Evolutionary conservation across 805 yeast genomes (phyloP).

Genomic region (Maudiozyma pseudohumilis): DNA sequence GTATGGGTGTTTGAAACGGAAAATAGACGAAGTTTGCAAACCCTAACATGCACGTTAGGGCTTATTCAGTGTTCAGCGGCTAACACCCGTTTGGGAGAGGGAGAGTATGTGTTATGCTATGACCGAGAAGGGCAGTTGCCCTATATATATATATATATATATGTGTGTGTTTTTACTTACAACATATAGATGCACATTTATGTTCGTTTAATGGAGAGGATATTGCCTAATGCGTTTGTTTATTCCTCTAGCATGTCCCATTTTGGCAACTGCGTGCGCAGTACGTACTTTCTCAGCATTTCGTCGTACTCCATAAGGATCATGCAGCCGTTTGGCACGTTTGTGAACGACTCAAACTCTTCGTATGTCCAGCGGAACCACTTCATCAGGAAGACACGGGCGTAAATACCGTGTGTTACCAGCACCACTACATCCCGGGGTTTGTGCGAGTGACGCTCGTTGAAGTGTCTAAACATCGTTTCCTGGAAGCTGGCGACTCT

Average conservation of each 20-base stretch:
- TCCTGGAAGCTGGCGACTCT: slow-evolving; percentile 86
- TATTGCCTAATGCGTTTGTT: background rate
- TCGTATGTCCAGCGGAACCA: slow-evolving; percentile 94
- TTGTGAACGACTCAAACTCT: slow-evolving; percentile 71
- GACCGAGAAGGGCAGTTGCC: too few species aligned
- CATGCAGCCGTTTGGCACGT: slow-evolving; percentile 78
- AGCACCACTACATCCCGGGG: slow-evolving; percentile 76
- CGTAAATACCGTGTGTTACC: slow-evolving; percentile 92
- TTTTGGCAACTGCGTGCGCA: slow-evolving; percentile 53
- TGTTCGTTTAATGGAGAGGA: background rate
- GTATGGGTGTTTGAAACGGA: too few species aligned
- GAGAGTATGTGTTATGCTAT: too few species aligned
- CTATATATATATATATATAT: background rate
- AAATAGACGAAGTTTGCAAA: too few species aligned
- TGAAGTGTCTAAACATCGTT: slow-evolving; percentile 73
- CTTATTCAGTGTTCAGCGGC: too few species aligned
- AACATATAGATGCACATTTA: too few species aligned
- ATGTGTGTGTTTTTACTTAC: background rate
- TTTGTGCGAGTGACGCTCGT: slow-evolving; percentile 37
- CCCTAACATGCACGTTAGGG: too few species aligned
- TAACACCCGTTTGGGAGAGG: too few species aligned
- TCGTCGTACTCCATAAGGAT: slow-evolving; percentile 61
- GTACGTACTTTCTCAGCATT: slow-evolving; percentile 40
- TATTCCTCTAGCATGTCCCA: slow-evolving; percentile 36
- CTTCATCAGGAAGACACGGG: slow-evolving; percentile 83